Percentiles rank a stretch among this genome's conserved stretches.
Evolutionary conservation across 495 filamentous ascomycete genomes (phyloP).

Genomic region (Lasiosphaeria hispida): DNA sequence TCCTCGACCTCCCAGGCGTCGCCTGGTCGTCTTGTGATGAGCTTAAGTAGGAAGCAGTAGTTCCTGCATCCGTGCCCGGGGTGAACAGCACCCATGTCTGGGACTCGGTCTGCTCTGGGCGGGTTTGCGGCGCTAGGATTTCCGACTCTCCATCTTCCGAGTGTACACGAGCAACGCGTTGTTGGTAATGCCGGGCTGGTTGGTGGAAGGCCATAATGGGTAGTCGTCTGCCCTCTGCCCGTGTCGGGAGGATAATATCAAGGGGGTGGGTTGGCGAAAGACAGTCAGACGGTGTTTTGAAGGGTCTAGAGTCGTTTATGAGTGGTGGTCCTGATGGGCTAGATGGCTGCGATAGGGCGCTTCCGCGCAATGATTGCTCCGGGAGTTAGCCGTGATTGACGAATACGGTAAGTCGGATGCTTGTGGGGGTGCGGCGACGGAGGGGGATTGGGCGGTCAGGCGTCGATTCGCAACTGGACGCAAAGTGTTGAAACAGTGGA

Average conservation of each 20-base stretch:
- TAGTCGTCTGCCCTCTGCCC: slow-evolving; percentile 2
- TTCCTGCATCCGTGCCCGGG: slow-evolving; percentile 62
- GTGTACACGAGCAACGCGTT: slow-evolving; percentile 45
- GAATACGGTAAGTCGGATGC: slow-evolving; percentile 6
- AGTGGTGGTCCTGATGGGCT: neutral
- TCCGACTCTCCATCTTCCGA: slow-evolving; percentile 46
- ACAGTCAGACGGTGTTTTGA: neutral
- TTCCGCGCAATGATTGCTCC: slow-evolving; percentile 5
- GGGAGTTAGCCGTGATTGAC: slow-evolving; percentile 14
- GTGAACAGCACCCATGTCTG: slow-evolving; percentile 98
- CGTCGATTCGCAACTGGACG: neutral
- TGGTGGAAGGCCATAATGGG: slow-evolving; percentile 81
- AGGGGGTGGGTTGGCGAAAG: too few species aligned
- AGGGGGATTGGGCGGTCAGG: slow-evolving; percentile 11
- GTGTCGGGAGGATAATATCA: neutral
- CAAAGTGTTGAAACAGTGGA: neutral
- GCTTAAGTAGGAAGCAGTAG: slow-evolving; percentile 64
- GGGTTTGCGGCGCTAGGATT: slow-evolving; percentile 39
- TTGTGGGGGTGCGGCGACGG: slow-evolving; percentile 6
- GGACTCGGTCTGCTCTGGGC: slow-evolving; percentile 58
- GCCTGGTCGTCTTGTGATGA: slow-evolving; percentile 69
- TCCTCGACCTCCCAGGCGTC: slow-evolving; percentile 70
- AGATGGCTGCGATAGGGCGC: slow-evolving; percentile 6
- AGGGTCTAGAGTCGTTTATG: too few species aligned
- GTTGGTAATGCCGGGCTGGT: slow-evolving; percentile 60